These are phyloP conservation scores for Trichoderma semiorbis DNA, from an alignment of 2,329 filamentous ascomycete genomes.

Conservation along the genomic window DNA sequence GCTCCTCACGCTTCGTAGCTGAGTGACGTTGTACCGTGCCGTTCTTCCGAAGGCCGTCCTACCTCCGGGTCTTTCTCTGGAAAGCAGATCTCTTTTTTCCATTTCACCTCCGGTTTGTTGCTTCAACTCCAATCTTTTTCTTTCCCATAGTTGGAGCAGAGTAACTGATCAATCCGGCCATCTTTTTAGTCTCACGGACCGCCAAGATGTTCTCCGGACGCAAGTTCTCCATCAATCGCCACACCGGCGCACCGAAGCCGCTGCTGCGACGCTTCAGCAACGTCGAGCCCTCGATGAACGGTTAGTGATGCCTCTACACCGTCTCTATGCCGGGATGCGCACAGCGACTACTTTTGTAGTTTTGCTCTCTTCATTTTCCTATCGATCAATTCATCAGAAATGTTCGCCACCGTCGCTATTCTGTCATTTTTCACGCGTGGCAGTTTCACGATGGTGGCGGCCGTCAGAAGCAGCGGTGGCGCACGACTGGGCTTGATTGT, in stretches of 20 bases:
- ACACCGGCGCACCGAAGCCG: constrained; percentile 58
- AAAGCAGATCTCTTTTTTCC: background rate
- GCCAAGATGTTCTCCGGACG: constrained; percentile 51
- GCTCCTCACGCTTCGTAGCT: constrained; percentile 8
- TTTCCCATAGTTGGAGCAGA: background rate
- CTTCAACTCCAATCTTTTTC: background rate
- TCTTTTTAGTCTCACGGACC: background rate
- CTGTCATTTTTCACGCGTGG: background rate
- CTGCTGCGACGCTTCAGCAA: constrained; percentile 55
- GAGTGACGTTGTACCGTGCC: constrained; percentile 16
- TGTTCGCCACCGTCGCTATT: background rate
- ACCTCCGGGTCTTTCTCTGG: background rate
- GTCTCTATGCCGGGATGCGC: background rate
- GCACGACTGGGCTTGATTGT: constrained; percentile 3
- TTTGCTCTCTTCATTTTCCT: background rate
- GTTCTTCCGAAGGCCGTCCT: constrained; percentile 15
- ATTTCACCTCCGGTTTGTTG: background rate
- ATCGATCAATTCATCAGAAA: background rate
- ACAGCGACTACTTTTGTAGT: background rate
- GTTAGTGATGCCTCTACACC: constrained; percentile 38
- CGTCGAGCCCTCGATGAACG: constrained; percentile 53
- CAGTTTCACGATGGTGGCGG: background rate
- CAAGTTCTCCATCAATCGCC: constrained; percentile 66
- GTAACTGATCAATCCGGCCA: background rate
- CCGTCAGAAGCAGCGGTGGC: constrained; percentile 8